Percentiles rank a stretch among this genome's conserved stretches.
These are phyloP conservation scores for Centrapalus pauciflorus DNA, from an alignment of 129 eudicot genomes.

Conservation along the genomic window DNA sequence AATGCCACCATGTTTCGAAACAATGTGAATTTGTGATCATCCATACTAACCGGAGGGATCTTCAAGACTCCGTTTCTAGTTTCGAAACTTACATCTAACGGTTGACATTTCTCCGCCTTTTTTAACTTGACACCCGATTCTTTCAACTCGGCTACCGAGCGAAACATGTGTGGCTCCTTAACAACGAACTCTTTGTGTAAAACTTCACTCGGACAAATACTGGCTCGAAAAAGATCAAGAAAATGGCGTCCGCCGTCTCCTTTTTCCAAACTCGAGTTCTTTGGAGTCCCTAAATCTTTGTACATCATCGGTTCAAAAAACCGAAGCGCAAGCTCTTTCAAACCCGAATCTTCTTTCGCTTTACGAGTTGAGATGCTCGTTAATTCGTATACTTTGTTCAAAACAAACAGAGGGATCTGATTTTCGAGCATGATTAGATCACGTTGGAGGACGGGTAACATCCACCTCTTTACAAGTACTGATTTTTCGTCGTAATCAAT, in stretches of 20 bases:
- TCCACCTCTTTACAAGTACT: slow-evolving; percentile 18
- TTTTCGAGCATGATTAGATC: slow-evolving; percentile 40
- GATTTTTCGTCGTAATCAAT: background rate
- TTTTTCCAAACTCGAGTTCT: background rate
- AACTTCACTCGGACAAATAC: slow-evolving; percentile 12
- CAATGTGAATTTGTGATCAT: slow-evolving; percentile 33
- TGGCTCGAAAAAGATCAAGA: slow-evolving; percentile 28
- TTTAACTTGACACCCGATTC: slow-evolving; percentile 24
- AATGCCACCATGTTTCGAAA: slow-evolving; percentile 44
- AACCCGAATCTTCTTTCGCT: background rate
- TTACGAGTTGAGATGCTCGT: background rate
- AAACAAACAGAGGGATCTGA: slow-evolving; percentile 23
- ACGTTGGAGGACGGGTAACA: slow-evolving; percentile 33
- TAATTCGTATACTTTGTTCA: slow-evolving; percentile 21
- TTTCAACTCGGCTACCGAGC: slow-evolving; percentile 23
- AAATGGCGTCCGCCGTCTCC: slow-evolving; percentile 7
- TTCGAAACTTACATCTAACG: slow-evolving; percentile 23
- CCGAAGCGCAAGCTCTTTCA: slow-evolving; percentile 28
- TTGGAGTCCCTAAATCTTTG: slow-evolving; percentile 4
- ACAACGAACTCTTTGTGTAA: background rate
- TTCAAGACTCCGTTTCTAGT: slow-evolving; percentile 18
- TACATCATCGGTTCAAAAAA: slow-evolving; percentile 24
- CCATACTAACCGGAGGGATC: slow-evolving; percentile 29
- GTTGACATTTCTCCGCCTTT: slow-evolving; percentile 15
- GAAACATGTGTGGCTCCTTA: slow-evolving; percentile 33